Base-by-base conservation (phyloP, 805 yeast species). In the Nakazawaea populi region DNA sequence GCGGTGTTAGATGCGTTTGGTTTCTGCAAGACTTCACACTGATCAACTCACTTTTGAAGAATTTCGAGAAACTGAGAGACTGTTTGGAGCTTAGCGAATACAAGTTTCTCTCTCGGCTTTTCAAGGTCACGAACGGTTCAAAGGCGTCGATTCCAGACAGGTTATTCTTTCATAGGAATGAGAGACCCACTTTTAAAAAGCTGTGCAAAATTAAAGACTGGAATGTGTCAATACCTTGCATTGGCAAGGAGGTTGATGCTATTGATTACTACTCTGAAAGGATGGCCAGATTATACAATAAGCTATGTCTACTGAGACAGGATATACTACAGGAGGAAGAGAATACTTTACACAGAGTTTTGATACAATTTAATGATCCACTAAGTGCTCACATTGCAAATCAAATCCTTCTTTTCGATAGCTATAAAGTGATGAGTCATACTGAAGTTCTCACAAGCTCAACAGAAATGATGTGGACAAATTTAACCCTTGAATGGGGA, bases 381-480 rank as follows among this genome's bases (percentile, higher is more conserved):
- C 58, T 72, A 4, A 77, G 83, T 1, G 84, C 91, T 0, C 81
- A 82, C 53, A 71, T 85, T 32, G 83, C 88, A 0, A 79, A 77
- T 47, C 89, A 88, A 58, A 64, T 83, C 3, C 61, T 82, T 9
- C 59, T 82, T 1, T 70, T 79, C 1, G 66, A 71, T 41, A 56
- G 63, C 11, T 71, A 75, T 51, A 76, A 76, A 3, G 65, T 60
- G 42, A 65, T 79, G 60, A 73, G 72, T 54, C 65, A 66, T 41
- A 71, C 75, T 3, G 52, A 79, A 35, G 62, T 77, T 30, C 84
- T 81, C 14, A 74, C 85, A 2, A 76, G 84, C 58, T 86, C 91
- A 1, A 63, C 73, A 7, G 95, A 87, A 58, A 70, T 90, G 1
- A 65, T 84, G 1, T 90, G 97, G 97, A 58, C 67, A 0, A 88